Base-by-base conservation (phyloP, 2,329 filamentous ascomycete species). In the Paecilomyces sp. region DNA sequence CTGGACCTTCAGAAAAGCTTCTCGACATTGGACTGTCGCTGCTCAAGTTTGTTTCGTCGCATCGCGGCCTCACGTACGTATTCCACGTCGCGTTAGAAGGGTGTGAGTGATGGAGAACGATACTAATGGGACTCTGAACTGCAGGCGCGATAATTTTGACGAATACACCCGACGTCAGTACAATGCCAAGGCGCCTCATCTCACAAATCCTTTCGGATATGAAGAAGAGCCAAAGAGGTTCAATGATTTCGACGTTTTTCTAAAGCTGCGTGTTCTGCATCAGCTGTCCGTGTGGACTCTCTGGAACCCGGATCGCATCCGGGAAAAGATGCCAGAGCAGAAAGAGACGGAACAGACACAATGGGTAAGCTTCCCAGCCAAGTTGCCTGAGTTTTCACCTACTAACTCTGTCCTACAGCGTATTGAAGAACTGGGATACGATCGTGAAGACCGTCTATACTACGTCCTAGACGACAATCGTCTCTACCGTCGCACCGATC, bases 401-500 rank as follows among this genome's bases (percentile, higher is more conserved):
- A 25, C 64, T 67, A 60, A 68, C 58, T 18, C 41, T 61, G 41
- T 57, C 55, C 3, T 55, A 53, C 64, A 82, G 81, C 80, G 80
- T 64, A 67, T 75, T 58, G 72, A 76, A 58, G 74, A 76, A 61
- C 67, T 76, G 63, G 94, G 94, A 9, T 97, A 91, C 86, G 94
- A 99, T 73, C 83, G 86, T 24, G 82, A 96, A 54, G 92, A 96
- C 64, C 88, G 91, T 41, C 87, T 87, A 36, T 96, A 97, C 71
- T 96, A 89, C 69, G 88, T 97, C 2, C 83, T 99, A 3, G 93
- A 97, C 67, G 94, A 99, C 72, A 95, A 97, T 68, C 85, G 94
- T 63, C 80, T 99, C 51, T 99, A 99, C 73, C 89, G 92, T 59
- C 82, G 89, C 62, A 91, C 90, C n/a, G 90, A 96, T 61, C 83